Base-by-base conservation (phyloP, 192 early-diverging fungal genomes). In the Chytriomyces sp. region DNA sequence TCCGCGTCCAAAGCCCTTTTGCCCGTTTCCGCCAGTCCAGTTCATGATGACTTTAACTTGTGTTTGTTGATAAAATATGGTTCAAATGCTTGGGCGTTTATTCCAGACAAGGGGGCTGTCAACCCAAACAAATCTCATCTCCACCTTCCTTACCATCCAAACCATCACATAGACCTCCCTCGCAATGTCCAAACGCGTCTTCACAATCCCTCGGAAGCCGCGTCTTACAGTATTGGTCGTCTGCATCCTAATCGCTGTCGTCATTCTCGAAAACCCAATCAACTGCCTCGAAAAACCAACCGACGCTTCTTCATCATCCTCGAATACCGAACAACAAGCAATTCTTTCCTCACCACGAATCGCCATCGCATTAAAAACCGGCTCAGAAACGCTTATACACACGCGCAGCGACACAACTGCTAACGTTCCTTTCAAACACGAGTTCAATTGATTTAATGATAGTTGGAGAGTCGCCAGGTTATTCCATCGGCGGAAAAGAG, bases 311-410 rank as follows among this genome's bases (percentile, higher is more conserved):
- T 53, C 18, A 53, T 18, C 50, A 53, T 8, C 18, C 18, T 53
- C 50, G 8, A 8, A 53, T 53, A 53, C 50, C 8, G 18, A 8
- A 10, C 9, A 8, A 10, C 50, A 53, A 18, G 50, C 50, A 10
- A 53, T 53, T 53, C 18, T 18, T 10, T 10, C 50, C 18, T 8
- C 50, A 53, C 18, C 50, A 53, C 8, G 50, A 8, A 69, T 84
- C 61, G 87, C 87, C 35, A 62, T 88, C 50, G 85, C 87, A 6
- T 69, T 88, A 16, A 90, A 90, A 72, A 83, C 87, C 10, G 89
- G 89, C 26, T 44, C 63, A 2, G 89, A 89, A 67, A 81, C 84
- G 26, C 84, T 81, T 81, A 2, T 74, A 77, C 24, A 45, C 84
- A 44, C 75, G 87, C 10, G 49, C 83, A 1, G 80, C 85, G 0